Percentiles rank a stretch among this genome's conserved stretches.
Evolutionary conservation across 768 basidiomycete genomes (phyloP).

Genomic region (Lentinula guzmanii): DNA sequence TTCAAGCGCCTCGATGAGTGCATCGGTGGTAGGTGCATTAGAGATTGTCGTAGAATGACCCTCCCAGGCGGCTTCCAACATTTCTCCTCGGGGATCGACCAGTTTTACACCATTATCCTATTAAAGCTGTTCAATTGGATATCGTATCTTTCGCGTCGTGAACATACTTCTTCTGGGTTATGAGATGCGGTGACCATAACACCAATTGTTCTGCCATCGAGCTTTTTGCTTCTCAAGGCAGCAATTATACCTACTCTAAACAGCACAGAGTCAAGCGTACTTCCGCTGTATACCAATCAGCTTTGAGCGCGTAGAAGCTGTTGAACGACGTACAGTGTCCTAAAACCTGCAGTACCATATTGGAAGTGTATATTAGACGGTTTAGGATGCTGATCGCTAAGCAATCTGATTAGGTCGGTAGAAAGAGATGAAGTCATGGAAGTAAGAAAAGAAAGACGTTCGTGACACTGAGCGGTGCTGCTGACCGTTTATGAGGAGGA

Average conservation of each 20-base stretch:
- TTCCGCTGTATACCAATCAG: conserved; percentile 40
- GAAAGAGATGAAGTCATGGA: conserved; percentile 29
- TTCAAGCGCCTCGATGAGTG: conserved; percentile 63
- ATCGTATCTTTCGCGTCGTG: background rate
- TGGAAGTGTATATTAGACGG: conserved; percentile 64
- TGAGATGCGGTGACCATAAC: conserved; percentile 99
- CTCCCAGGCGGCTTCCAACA: conserved; percentile 95
- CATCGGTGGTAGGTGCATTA: conserved; percentile 71
- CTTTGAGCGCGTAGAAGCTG: conserved; percentile 7
- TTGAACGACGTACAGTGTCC: conserved; percentile 64
- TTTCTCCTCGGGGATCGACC: conserved; percentile 95
- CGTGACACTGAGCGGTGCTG: background rate
- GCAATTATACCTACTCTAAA: conserved; percentile 92
- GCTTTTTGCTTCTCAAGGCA: conserved; percentile 81
- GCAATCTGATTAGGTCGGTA: conserved; percentile 37
- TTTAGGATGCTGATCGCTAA: conserved; percentile 64
- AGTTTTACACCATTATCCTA: conserved; percentile 99
- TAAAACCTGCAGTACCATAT: conserved; percentile 95
- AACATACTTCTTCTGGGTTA: conserved; percentile 89
- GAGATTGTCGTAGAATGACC: conserved; percentile 78
- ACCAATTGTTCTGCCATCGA: conserved; percentile 89
- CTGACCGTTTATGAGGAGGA: background rate
- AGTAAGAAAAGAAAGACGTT: background rate
- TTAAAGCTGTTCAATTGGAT: conserved; percentile 4
- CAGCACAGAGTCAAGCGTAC: conserved; percentile 79